These are phyloP conservation scores for Fusarium ambrosium DNA, from an alignment of 2,329 filamentous ascomycete genomes.

Conservation along the genomic window DNA sequence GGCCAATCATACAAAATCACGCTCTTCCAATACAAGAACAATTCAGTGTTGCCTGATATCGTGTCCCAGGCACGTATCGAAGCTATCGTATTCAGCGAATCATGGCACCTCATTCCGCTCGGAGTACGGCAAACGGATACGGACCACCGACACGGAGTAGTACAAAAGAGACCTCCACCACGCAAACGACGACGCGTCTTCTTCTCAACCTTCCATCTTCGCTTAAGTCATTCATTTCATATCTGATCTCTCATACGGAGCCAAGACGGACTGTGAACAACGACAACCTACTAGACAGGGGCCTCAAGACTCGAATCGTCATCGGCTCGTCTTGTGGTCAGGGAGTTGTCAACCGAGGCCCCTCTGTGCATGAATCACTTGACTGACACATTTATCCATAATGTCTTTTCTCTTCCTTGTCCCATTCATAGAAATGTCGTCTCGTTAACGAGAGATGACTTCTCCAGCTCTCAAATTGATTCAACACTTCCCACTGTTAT, in stretches of 20 bases:
- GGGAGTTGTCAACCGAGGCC: not conserved
- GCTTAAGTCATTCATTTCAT: not conserved
- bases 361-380: not conserved
- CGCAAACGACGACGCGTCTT: constrained; percentile 6
- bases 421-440: not conserved
- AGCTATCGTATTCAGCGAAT: not conserved
- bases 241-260: not conserved
- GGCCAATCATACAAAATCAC: not conserved
- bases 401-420: not conserved
- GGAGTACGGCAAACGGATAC: constrained; percentile 6
- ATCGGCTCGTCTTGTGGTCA: not conserved
- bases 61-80: not conserved
- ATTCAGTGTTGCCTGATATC: constrained; percentile 1
- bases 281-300: not conserved
- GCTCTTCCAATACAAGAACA: not conserved
- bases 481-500: not conserved
- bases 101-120: not conserved
- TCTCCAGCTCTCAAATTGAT: not conserved
- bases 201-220: not conserved
- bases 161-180: not conserved
- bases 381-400: not conserved
- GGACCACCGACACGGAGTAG: constrained; percentile 3
- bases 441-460: too few species aligned
- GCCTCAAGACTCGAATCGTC: not conserved
- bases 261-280: not conserved